A percentile compares a stretch with the other conserved stretches of the same genome.
Evolutionary conservation across 176 grass and related monocot genomes (phyloP).

Genomic region (Carex parvula): DNA sequence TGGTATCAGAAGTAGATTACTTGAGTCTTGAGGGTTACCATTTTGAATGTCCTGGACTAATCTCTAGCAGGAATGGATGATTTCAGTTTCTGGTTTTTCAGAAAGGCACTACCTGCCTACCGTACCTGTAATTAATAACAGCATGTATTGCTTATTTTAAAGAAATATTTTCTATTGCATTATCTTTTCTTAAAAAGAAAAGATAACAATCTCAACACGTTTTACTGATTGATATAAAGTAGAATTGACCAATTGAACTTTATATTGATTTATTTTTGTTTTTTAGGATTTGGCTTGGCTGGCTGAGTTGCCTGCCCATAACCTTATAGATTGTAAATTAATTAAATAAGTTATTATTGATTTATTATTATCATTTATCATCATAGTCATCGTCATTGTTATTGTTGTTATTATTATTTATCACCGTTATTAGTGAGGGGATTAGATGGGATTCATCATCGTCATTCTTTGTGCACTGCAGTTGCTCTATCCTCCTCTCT

Average conservation of each 20-base stretch:
- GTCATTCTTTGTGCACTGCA: background rate
- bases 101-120: background rate
- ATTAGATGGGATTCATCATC: no score
- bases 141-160: background rate
- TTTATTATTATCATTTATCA: background rate
- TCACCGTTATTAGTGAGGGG: background rate
- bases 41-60: background rate
- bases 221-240: background rate
- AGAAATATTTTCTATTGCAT: background rate
- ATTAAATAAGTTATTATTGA: background rate
- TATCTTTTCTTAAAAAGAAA: background rate
- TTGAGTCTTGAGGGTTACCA: background rate
- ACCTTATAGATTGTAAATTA: background rate
- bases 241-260: background rate
- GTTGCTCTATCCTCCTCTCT: background rate
- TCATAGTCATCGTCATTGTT: background rate
- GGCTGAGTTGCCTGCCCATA: background rate
- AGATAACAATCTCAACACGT: background rate
- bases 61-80: background rate
- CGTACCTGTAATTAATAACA: background rate
- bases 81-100: background rate
- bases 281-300: background rate
- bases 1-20: background rate
- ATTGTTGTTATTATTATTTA: background rate
- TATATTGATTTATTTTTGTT: background rate